These are phyloP conservation scores for Erigeron canadensis DNA, from an alignment of 129 eudicot species.

Conservation along the genomic window DNA sequence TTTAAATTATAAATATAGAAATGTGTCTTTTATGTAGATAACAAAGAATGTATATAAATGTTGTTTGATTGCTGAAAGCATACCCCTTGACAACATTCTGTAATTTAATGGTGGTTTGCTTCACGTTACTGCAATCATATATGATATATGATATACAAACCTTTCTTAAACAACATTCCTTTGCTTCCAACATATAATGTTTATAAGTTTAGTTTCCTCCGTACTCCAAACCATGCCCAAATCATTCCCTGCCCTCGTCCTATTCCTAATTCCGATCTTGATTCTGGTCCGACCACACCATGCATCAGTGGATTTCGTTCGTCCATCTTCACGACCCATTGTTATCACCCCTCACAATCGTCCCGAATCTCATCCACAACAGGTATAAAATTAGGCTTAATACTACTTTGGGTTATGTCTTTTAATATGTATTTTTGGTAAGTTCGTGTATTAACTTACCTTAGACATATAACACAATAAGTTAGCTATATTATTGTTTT, in stretches of 20 bases:
- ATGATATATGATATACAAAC: background rate
- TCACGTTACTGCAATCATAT: conserved; percentile 45
- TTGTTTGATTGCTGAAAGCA: conserved; percentile 37
- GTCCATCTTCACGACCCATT: conserved; percentile 53
- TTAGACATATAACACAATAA: no score
- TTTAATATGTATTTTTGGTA: background rate
- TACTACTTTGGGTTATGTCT: background rate
- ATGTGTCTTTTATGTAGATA: background rate
- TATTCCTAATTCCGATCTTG: conserved; percentile 12
- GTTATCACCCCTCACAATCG: conserved; percentile 40
- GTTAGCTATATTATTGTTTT: no score
- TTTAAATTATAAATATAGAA: no score
- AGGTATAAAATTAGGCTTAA: conserved; percentile 36
- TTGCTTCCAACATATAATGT: background rate
- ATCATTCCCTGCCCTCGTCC: background rate
- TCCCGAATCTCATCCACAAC: conserved; percentile 59
- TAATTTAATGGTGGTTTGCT: conserved; percentile 28
- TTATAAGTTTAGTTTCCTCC: background rate
- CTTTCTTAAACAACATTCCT: background rate
- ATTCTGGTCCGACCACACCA: background rate
- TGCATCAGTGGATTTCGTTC: conserved; percentile 34
- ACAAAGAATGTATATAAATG: conserved; percentile 4
- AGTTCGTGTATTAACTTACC: no score
- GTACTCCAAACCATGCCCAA: conserved; percentile 13
- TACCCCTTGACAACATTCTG: conserved; percentile 23